Evolutionary conservation across 2,329 filamentous ascomycete species (phyloP), one percentile per base, ranked within the genome.

Genomic region (Cladophialophora exuberans): DNA sequence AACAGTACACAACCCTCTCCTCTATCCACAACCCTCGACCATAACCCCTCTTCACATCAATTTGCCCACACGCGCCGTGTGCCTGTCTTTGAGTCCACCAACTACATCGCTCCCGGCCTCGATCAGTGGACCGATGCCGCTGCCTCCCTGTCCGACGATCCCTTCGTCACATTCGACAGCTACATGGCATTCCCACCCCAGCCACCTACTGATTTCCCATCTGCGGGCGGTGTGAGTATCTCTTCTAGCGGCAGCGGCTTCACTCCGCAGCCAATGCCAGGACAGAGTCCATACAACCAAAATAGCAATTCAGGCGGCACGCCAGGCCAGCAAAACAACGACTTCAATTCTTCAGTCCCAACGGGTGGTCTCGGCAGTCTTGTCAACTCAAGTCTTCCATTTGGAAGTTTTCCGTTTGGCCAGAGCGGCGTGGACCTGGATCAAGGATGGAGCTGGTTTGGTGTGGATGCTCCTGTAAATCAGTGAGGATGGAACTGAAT

Each of bases 371-470:
- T 52, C 2, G 52, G 23, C 42, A 43, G 43, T 25, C 31, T 56
- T 17, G 17, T 25, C 9, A 23, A 18, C 17, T 47, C 52, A 4
- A 47, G 33, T 10, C 60, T 59, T 35, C 54, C 59, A 11, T 64
- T 61, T 35, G 49, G 54, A 6, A 46, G 17, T 15, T 51, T 56
- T 22, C 52, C 61, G 11, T 56, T 50, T 38, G 52, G 48, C 30
- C 49, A 61, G 52, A 44, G 33, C 10, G 60, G 71, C 50, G 55
- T 72, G 10, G 69, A 71, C 47, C 61, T 74, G 23, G 72, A 73
- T 52, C 69, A 73, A 49, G 72, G 72, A 17, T 74, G 71, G 72
- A 69, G 73, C 55, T 73, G 72, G 72, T 66, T 67, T 45, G 66
- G 68, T 7, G 49, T 63, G 5, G 60, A 63, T 45, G 57, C 62